Evolutionary conservation across 163 green algal genomes (phyloP).

Genomic region (Chlorella variabilis): DNA sequence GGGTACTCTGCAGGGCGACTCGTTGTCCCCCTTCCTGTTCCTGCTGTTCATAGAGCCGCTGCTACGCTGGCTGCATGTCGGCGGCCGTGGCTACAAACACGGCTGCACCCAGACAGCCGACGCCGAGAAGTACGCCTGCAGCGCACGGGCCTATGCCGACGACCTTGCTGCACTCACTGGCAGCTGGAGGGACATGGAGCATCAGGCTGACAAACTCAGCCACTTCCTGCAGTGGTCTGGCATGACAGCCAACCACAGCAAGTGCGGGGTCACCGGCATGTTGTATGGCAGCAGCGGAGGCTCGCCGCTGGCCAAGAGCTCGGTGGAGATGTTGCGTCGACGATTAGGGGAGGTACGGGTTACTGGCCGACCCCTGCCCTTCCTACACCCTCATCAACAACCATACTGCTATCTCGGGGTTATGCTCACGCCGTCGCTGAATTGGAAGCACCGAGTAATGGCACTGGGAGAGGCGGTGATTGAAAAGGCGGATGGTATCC

Average conservation of each 20-base stretch:
- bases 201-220: slow-evolving; percentile 37
- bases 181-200: not conserved
- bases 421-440: slow-evolving; percentile 35
- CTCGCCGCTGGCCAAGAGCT: not conserved
- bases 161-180: slow-evolving; percentile 36
- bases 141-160: slow-evolving; percentile 36
- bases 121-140: not conserved
- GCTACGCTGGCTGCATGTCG: slow-evolving; percentile 48
- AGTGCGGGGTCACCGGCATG: slow-evolving; percentile 41
- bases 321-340: too few species aligned
- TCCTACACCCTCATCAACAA: slow-evolving; percentile 14
- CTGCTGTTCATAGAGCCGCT: slow-evolving; percentile 59
- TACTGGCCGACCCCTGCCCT: slow-evolving; percentile 20
- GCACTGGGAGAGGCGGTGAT: not conserved
- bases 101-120: not conserved
- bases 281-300: slow-evolving; percentile 9
- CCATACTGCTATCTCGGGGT: slow-evolving; percentile 45
- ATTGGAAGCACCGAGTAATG: slow-evolving; percentile 30
- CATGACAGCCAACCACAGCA: slow-evolving; percentile 39
- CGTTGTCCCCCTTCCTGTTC: slow-evolving; percentile 58
- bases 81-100: slow-evolving; percentile 33
- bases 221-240: slow-evolving; percentile 29
- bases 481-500: not conserved
- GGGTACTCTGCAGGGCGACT: slow-evolving; percentile 61
- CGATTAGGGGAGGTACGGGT: too few species aligned